Percentiles rank a stretch among this genome's conserved stretches.
Evolutionary conservation across 805 yeast species (phyloP).

Genomic region (Candida ficus): DNA sequence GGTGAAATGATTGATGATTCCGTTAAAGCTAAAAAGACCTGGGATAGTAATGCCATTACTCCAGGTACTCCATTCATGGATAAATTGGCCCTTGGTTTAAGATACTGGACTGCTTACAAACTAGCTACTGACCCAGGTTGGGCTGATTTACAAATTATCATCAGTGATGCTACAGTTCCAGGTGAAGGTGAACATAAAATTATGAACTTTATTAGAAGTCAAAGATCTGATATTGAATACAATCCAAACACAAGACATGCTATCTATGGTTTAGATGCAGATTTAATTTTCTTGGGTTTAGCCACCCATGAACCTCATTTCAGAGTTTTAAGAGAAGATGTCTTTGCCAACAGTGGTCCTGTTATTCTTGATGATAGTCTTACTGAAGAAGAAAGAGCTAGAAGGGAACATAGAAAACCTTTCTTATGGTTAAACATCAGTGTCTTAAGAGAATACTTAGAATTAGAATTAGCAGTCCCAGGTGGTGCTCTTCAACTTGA

Average conservation of each 20-base stretch:
- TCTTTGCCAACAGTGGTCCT: too few species aligned
- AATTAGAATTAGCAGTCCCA: constrained; percentile 71
- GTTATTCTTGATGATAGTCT: too few species aligned
- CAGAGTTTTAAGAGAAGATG: constrained; percentile 91
- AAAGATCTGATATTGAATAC: constrained; percentile 68
- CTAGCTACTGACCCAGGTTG: constrained; percentile 82
- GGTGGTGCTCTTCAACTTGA: constrained; percentile 72
- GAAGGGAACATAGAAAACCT: constrained; percentile 54
- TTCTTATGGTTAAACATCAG: constrained; percentile 92
- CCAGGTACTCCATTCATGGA: constrained; percentile 98
- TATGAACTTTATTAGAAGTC: constrained; percentile 82
- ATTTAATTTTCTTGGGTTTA: constrained; percentile 87
- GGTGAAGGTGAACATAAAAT: constrained; percentile 99
- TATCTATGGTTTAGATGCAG: constrained; percentile 94
- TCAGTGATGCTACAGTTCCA: constrained; percentile 94
- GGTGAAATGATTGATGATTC: constrained; percentile 75
- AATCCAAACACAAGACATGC: constrained; percentile 86
- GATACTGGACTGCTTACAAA: constrained; percentile 84
- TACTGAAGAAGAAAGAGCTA: constrained; percentile 51
- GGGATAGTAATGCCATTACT: constrained; percentile 96
- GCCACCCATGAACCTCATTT: constrained; percentile 96
- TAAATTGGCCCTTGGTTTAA: constrained; percentile 71
- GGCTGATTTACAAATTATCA: constrained; percentile 70
- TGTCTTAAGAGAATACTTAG: constrained; percentile 81
- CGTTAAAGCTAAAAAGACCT: constrained; percentile 65